Percentiles rank a stretch among this genome's conserved stretches.
Conservation (phyloP, 1,284 basidiomycete genomes). For the Sporisorium scitamineum region DNA sequence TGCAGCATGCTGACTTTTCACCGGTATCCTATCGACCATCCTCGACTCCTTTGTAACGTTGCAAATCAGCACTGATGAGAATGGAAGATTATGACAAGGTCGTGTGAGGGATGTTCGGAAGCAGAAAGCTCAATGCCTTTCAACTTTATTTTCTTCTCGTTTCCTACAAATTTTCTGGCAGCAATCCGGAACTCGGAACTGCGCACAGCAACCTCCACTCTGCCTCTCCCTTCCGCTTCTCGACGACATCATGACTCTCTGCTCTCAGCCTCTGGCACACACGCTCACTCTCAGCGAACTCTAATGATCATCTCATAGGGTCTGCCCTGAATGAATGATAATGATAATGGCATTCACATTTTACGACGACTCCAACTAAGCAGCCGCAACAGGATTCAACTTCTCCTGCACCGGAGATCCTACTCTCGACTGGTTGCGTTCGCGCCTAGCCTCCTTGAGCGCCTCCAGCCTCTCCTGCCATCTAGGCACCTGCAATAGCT, state of each 20-base stretch:
- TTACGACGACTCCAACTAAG: slow-evolving; percentile 1
- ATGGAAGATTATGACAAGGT: neutral
- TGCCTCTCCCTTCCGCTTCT: neutral
- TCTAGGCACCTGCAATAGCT: slow-evolving; percentile 76
- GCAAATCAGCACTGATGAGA: neutral
- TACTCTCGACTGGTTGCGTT: slow-evolving; percentile 22
- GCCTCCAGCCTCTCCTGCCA: slow-evolving; percentile 82
- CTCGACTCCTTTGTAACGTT: neutral
- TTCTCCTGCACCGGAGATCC: slow-evolving; percentile 31
- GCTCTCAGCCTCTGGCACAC: slow-evolving; percentile 1
- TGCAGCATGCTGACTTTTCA: slow-evolving; percentile 13
- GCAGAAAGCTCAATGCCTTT: slow-evolving; percentile 9
- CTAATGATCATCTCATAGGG: neutral
- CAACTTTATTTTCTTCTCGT: slow-evolving; percentile 11
- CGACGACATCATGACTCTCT: neutral
- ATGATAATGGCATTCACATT: neutral
- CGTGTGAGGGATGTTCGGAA: neutral
- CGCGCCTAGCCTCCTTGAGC: slow-evolving; percentile 71
- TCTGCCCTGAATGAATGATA: too few species aligned
- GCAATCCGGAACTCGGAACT: slow-evolving; percentile 26
- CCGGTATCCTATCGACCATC: slow-evolving; percentile 29
- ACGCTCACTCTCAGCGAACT: neutral
- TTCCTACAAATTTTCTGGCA: slow-evolving; percentile 32
- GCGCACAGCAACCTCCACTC: slow-evolving; percentile 8
- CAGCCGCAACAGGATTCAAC: slow-evolving; percentile 16